phyloP scores from a whole-genome alignment of 371 early-diverging fungal genomes.

The Funneliformis caledonium region DNA sequence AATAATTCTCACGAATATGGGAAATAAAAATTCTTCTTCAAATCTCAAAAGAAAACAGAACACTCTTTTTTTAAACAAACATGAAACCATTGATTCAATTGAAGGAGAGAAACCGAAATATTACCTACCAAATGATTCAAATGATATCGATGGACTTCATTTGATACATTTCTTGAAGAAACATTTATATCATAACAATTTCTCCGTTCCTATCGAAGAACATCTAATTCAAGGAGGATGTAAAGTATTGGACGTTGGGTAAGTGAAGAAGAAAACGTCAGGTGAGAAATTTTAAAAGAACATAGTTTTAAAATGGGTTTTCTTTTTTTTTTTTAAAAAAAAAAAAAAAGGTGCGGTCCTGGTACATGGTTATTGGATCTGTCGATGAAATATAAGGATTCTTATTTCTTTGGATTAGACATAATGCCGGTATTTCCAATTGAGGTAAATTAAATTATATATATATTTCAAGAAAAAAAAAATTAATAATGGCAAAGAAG shows the following conservation, averaged over 20 bases:
- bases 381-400: slow-evolving; percentile 58
- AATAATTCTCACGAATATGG: neutral
- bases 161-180: neutral
- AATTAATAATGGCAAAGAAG: neutral
- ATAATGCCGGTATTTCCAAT: slow-evolving; percentile 27
- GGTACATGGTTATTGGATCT: slow-evolving; percentile 62
- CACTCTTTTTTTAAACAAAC: neutral
- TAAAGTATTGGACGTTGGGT: slow-evolving; percentile 29
- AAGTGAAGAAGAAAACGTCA: neutral
- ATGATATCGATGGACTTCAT: slow-evolving; percentile 9
- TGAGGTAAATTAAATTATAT: slow-evolving; percentile 41
- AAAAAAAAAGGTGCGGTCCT: slow-evolving; percentile 42
- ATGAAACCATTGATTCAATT: neutral
- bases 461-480: no score
- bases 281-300: neutral
- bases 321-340: neutral
- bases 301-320: neutral
- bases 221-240: neutral
- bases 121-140: neutral
- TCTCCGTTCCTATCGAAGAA: slow-evolving; percentile 1
- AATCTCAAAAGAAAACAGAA: neutral
- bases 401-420: slow-evolving; percentile 55
- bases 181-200: neutral
- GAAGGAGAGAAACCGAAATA: neutral
- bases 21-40: neutral